Percentiles rank a stretch among this genome's conserved stretches.
Conservation (phyloP, 495 filamentous ascomycete species). For the Darksidea phi region DNA sequence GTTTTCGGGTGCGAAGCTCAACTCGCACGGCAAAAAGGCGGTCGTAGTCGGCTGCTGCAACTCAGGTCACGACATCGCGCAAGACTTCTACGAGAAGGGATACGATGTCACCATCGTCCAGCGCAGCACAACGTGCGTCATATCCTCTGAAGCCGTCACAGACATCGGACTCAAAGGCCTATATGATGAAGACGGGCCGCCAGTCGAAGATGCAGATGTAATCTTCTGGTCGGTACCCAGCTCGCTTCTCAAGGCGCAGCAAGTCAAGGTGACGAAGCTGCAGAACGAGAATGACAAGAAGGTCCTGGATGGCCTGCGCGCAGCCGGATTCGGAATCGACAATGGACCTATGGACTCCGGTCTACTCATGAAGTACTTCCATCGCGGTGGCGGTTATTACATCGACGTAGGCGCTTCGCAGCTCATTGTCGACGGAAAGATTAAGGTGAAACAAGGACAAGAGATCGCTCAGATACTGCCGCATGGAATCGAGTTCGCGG, state of each 20-base stretch:
- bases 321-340: slow-evolving; percentile 70
- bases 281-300: slow-evolving; percentile 54
- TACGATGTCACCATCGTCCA: slow-evolving; percentile 84
- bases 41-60: slow-evolving; percentile 80
- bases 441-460: slow-evolving; percentile 71
- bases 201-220: slow-evolving; percentile 64
- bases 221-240: slow-evolving; percentile 20
- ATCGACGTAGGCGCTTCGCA: slow-evolving; percentile 70
- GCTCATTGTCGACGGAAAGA: slow-evolving; percentile 72
- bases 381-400: slow-evolving; percentile 41
- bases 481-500: slow-evolving; percentile 61
- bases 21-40: slow-evolving; percentile 63
- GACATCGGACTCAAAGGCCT: slow-evolving; percentile 50
- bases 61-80: slow-evolving; percentile 78
- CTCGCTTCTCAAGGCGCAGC: slow-evolving; percentile 19
- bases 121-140: slow-evolving; percentile 69
- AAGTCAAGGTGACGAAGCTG: slow-evolving; percentile 45
- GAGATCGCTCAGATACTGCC: slow-evolving; percentile 62
- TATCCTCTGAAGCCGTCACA: slow-evolving; percentile 44
- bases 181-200: slow-evolving; percentile 63
- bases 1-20: slow-evolving; percentile 44
- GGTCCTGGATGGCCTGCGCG: slow-evolving; percentile 58
- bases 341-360: slow-evolving; percentile 64
- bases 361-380: slow-evolving; percentile 66
- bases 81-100: slow-evolving; percentile 77